Base-by-base conservation (phyloP, 495 filamentous ascomycete species). In the Xylaria scruposa region DNA sequence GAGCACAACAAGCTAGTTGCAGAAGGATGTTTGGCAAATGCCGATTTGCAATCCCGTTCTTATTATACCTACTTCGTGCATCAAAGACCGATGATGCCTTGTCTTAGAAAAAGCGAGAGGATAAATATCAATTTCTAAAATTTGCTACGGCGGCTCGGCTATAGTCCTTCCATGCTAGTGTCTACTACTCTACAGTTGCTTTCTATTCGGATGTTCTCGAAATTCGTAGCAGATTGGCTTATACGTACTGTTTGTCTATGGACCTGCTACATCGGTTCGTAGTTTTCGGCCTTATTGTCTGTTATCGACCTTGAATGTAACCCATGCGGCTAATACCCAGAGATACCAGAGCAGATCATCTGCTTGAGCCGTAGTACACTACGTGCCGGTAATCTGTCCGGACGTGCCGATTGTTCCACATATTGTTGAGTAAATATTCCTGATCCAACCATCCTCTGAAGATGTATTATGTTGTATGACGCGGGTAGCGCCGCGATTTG, bases 401-500 rank as follows among this genome's bases (percentile, higher is more conserved):
- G 29, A 19, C 19, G 19, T 53, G 46, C 63, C 63, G 63, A 10
- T 24, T 67, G 15, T 53, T 38, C 31, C 33, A 53, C 31, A 60
- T 21, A 21, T 24, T 19, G 26, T 24, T 19, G 63, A 19, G 29
- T 51, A 19, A 24, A 24, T 38, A 12, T 53, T 38, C 26, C 17
- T 67, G 8, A 36, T 53, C 29, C 65, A 56, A 56, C 33, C 21
- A 54, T 42, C 44, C 63, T 26, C 19, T 44, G 7, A 67, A 9
- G 3, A 54, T 15, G 21, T 67, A 4, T 38, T n/a, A 24, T 56
- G 65, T 17, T 67, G 47, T 67, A 54, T 40, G 10, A 67, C 49
- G 36, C 49, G 21, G 49, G 26, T 67, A 67, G 13, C 29, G 65
- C 65, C 65, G 65, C 65, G 65, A 67, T 67, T 67, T 36, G 65